Evolutionary conservation across 2,329 filamentous ascomycete species (phyloP), one percentile per base, ranked within the genome.

Genomic region (Gyromitra esculenta): DNA sequence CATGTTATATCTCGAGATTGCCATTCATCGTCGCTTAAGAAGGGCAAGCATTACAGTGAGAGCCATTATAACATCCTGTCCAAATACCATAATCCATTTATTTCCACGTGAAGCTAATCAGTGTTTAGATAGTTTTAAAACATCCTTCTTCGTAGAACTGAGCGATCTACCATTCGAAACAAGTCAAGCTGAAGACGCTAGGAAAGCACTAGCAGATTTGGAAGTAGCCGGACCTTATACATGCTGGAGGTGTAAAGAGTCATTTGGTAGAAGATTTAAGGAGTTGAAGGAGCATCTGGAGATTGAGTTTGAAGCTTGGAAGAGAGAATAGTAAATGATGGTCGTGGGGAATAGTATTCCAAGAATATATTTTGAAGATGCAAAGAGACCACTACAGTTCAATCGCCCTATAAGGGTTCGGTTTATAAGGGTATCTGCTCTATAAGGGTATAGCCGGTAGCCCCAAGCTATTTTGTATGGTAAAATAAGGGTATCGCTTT

Each of bases 1-100:
- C 96, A 99, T 83, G 89, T 98, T 39, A 84, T 98, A 73, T 93
- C 92, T 50, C 86, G 89, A 18, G 96, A 99, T 82, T 91, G 92
- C 86, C 87, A 89, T 80, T 93, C 91, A 48, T 87, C 88, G 9
- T 87, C 87, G 59, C 80, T 97, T 83, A 92, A 91, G 84, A 90
- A 95, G 82, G 87, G 90, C 79, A 95, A 94, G 83, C 96, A 98
- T 84, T 98, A 97, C 84, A 88, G 69, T 78, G 43, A 60, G 41
- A 21, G 0, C 35, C 72, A 54, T 21, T 15, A 54, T 11, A 13
- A 2, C 11, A 31, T 41, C 54, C 6, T 57, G 2, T 31, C n/a
- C 54, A 18, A n/a, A 5, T 37, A 39, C 54, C 54, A 5, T 6
- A 37, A 57, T 2, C 54, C 43, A 37, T 18, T 21, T 50, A 15